phyloP scores from a whole-genome alignment of 768 basidiomycete species.

The Rhizopogon roseolus region DNA sequence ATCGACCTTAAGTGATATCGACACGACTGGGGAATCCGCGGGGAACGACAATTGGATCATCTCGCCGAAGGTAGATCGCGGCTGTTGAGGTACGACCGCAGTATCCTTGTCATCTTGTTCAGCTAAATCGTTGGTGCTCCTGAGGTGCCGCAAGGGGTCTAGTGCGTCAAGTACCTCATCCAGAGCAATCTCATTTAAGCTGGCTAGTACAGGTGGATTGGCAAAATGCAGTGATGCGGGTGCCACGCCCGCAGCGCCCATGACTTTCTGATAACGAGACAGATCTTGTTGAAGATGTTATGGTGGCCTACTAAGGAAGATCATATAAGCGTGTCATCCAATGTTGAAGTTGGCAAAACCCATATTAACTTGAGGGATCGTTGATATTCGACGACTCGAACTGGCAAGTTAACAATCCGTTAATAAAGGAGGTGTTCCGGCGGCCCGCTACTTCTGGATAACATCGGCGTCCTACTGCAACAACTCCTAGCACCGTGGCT shows the following conservation, averaged over 20 bases:
- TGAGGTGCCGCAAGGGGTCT: slow-evolving; percentile 61
- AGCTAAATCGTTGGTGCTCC: slow-evolving; percentile 29
- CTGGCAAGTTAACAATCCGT: no score
- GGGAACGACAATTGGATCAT: slow-evolving; percentile 41
- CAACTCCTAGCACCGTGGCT: no score
- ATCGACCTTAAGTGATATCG: slow-evolving; percentile 57
- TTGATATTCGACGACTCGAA: no score
- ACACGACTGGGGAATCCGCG: slow-evolving; percentile 7
- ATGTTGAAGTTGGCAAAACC: no score
- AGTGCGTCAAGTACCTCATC: slow-evolving; percentile 52
- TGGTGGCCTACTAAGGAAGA: not conserved
- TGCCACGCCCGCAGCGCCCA: slow-evolving; percentile 3
- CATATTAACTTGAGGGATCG: no score
- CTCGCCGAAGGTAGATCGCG: slow-evolving; percentile 44
- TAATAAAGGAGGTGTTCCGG: no score
- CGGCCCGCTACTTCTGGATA: not conserved
- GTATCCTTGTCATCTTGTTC: slow-evolving; percentile 15
- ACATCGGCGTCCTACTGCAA: no score
- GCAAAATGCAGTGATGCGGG: slow-evolving; percentile 3
- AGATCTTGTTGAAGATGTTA: not conserved
- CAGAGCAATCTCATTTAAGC: slow-evolving; percentile 32
- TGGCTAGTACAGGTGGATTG: slow-evolving; percentile 4
- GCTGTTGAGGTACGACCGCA: slow-evolving; percentile 49
- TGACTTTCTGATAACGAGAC: not conserved
- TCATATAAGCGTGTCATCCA: not conserved